Evolutionary conservation across 768 basidiomycete species (phyloP).

Genomic region (Panaeolus papilionaceus): DNA sequence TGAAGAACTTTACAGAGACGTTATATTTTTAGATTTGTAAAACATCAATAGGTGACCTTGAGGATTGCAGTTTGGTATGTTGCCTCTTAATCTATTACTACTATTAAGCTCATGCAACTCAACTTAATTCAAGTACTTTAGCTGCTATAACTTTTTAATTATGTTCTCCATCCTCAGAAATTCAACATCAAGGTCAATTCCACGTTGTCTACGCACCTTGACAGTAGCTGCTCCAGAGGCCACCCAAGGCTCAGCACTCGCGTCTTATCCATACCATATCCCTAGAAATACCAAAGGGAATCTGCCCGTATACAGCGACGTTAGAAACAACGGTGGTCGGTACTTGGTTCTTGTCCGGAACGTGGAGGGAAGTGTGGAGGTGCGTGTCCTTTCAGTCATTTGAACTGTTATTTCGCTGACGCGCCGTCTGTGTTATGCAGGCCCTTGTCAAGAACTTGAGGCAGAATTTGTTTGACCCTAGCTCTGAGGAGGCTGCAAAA

Average conservation of each 20-base stretch:
- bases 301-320: conserved; percentile 78
- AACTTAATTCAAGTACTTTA: not conserved
- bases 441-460: conserved; percentile 63
- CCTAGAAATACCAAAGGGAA: conserved; percentile 70
- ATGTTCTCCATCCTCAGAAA: conserved; percentile 18
- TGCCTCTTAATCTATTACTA: not conserved
- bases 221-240: conserved; percentile 24
- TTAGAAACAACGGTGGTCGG: conserved; percentile 69
- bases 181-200: conserved; percentile 8
- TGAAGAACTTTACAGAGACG: not conserved
- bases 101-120: not conserved
- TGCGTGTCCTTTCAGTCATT: conserved; percentile 39
- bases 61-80: not conserved
- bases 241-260: conserved; percentile 16
- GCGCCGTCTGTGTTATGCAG: conserved; percentile 39
- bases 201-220: conserved; percentile 20
- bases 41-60: not conserved
- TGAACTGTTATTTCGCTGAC: conserved; percentile 22
- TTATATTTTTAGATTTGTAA: conserved; percentile 9
- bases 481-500: conserved; percentile 52
- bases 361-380: conserved; percentile 67
- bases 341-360: conserved; percentile 67
- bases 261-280: conserved; percentile 57
- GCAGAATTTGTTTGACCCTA: conserved; percentile 53
- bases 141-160: not conserved